Evolutionary conservation across 2,329 filamentous ascomycete species (phyloP).

Genomic region (Fusarium equiseti): DNA sequence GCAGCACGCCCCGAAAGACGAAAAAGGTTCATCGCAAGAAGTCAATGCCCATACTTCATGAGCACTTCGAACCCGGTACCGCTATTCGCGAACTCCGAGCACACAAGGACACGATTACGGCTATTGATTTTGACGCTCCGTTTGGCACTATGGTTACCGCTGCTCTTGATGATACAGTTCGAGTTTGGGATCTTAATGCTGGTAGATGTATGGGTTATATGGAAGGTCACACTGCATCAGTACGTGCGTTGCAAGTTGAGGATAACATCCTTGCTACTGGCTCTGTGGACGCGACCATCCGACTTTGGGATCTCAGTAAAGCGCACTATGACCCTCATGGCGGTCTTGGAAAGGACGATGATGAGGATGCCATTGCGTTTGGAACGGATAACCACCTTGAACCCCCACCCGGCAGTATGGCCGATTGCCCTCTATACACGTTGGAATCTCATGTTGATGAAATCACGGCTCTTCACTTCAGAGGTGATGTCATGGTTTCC

Average conservation of each 20-base stretch:
- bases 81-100: conserved; percentile 89
- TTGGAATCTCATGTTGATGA: conserved; percentile 93
- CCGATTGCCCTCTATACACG: conserved; percentile 89
- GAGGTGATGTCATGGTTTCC: conserved; percentile 89
- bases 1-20: conserved; percentile 61
- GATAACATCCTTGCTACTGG: conserved; percentile 96
- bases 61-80: conserved; percentile 91
- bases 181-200: conserved; percentile 96
- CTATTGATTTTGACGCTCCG: conserved; percentile 95
- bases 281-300: conserved; percentile 93
- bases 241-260: conserved; percentile 91
- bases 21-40: conserved; percentile 74
- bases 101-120: conserved; percentile 88
- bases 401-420: conserved; percentile 82
- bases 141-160: conserved; percentile 96
- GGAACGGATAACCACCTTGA: conserved; percentile 78
- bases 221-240: conserved; percentile 94
- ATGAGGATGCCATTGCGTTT: conserved; percentile 78
- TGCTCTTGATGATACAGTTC: conserved; percentile 90
- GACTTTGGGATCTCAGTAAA: conserved; percentile 92
- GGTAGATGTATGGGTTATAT: conserved; percentile 91
- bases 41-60: conserved; percentile 94
- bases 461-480: conserved; percentile 93
- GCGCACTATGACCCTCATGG: conserved; percentile 83
- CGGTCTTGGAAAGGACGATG: conserved; percentile 70